Evolutionary conservation across 768 basidiomycete species (phyloP), one percentile per base, ranked within the genome.

Genomic region (Lyophyllum decastes): DNA sequence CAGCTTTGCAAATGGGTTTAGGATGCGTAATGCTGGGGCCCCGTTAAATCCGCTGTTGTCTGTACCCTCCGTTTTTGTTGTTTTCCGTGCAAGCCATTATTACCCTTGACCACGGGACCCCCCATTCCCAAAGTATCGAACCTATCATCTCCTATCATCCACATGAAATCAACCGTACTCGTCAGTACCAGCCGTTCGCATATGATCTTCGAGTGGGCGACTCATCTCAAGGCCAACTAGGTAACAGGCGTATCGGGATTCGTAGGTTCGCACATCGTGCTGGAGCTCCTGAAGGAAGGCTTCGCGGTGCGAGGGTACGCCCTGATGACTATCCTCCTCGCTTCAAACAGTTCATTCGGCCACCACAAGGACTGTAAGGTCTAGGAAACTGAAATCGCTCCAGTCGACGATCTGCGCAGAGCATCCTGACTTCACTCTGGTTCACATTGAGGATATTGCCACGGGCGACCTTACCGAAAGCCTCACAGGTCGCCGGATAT

Each of bases 241-340:
- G 62, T 65, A 10, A 65, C 60, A n/a, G 60, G 63, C 16, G 52
- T 60, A 3, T 58, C 63, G 19, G 63, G 64, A n/a, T 65, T 61
- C 46, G 54, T 64, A 47, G 62, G 49, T 1, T 63, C 61, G 8
- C 60, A 64, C 47, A 52, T 64, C 25, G 63, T 54, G 21, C 45
- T 44, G 8, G 38, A 55, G 40, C 52, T 64, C 1, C n/a, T 64
- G 10, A 43, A 49, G n/a, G 49, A 43, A 21, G 64, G 64, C 27
- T 65, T 61, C 50, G 45, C 57, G 7, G 64, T 61, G 22, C 62
- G 62, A 1, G 64, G 64, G 64, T 65, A n/a, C 38, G 61, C 27
- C 2, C 25, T 41, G 24, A 8, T 1, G 27, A n/a, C 40, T 11
- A 6, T 11, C 30, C 30, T 11, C 30, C 30, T 33, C 30, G 6